A percentile compares a stretch with the other conserved stretches of the same genome.
These are phyloP conservation scores for Coffea humblotiana DNA, from an alignment of 305 asterid genomes.

Conservation along the genomic window DNA sequence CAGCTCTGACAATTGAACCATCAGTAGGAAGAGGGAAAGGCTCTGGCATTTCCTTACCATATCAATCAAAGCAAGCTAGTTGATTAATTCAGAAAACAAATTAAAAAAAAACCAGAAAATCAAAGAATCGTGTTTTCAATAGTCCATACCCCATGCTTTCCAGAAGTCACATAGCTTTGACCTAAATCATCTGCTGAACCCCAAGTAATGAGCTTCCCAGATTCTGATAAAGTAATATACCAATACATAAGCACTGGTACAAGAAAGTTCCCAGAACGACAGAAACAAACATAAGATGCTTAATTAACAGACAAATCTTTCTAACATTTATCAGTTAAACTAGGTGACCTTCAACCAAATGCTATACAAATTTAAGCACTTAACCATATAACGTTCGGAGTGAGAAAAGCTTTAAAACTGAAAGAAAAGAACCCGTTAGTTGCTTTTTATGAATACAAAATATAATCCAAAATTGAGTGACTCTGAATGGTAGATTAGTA, in stretches of 20 bases:
- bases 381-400: neutral
- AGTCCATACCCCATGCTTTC: slow-evolving; percentile 88
- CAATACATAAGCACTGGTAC: neutral
- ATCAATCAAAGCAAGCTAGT: slow-evolving; percentile 32
- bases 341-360: neutral
- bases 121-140: slow-evolving; percentile 4
- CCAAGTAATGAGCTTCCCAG: slow-evolving; percentile 97
- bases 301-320: neutral
- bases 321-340: neutral
- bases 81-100: slow-evolving; percentile 32
- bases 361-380: neutral
- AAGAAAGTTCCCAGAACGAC: neutral
- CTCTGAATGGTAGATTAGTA: neutral
- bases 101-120: slow-evolving; percentile 8
- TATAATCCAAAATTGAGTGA: neutral
- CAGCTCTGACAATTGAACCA: slow-evolving; percentile 58
- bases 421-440: neutral
- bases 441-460: too few relatives aligned
- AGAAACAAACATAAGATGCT: neutral
- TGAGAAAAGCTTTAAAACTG: neutral
- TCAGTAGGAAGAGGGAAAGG: slow-evolving; percentile 91
- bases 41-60: slow-evolving; percentile 93
- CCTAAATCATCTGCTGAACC: slow-evolving; percentile 96
- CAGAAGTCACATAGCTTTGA: slow-evolving; percentile 89
- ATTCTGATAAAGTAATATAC: slow-evolving; percentile 43